Conservation (phyloP, 805 yeast genomes). For the Lachancea thermotolerans region DNA sequence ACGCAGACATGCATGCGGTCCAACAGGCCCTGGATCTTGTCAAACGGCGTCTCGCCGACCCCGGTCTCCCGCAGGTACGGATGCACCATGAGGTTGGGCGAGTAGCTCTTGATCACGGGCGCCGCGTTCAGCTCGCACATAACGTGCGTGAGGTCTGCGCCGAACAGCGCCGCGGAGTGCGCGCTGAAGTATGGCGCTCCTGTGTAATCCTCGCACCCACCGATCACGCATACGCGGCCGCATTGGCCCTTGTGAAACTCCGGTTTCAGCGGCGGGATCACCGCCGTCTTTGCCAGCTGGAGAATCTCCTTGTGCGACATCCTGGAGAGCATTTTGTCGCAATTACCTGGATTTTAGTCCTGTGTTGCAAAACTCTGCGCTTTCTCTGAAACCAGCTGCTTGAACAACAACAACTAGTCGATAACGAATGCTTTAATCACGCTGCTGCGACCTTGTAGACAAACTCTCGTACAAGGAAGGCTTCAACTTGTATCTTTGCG, state of each 20-base stretch:
- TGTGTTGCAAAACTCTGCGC: too few relatives aligned
- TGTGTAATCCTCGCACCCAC: constrained; percentile 93
- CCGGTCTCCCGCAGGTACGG: constrained; percentile 62
- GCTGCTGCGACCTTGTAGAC: too few relatives aligned
- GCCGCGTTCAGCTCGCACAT: constrained; percentile 81
- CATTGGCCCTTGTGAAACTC: constrained; percentile 82
- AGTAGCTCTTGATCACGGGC: constrained; percentile 72
- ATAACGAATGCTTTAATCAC: too few relatives aligned
- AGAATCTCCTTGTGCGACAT: constrained; percentile 39
- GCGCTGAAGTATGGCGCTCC: constrained; percentile 95
- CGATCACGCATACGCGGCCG: constrained; percentile 79
- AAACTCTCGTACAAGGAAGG: too few relatives aligned
- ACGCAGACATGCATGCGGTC: constrained; percentile 73
- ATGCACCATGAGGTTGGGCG: constrained; percentile 95
- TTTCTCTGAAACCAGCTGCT: too few relatives aligned
- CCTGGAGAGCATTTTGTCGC: constrained; percentile 1
- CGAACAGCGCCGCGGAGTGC: constrained; percentile 74
- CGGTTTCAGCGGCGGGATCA: constrained; percentile 73
- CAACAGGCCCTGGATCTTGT: constrained; percentile 49
- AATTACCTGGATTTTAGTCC: too few relatives aligned
- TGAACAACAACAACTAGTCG: too few relatives aligned
- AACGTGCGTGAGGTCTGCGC: constrained; percentile 84
- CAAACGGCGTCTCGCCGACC: constrained; percentile 38
- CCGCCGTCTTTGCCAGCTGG: constrained; percentile 38
- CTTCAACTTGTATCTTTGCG: too few relatives aligned